phyloP scores from a whole-genome alignment of 164 flowering plant genomes.

The Brasenia schreberi region DNA sequence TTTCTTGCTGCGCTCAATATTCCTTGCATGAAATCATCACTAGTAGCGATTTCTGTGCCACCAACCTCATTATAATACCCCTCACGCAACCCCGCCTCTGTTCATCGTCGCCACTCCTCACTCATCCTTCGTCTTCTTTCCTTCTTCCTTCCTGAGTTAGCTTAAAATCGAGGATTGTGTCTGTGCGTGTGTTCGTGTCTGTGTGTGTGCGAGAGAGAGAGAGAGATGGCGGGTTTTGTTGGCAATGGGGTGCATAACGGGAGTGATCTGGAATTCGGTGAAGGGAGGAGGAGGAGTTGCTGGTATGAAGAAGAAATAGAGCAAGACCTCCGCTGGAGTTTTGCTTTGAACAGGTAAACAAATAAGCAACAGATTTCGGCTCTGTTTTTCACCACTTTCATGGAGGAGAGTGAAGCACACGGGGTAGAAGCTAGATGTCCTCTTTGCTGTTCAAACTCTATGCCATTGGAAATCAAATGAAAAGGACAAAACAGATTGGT shows the following conservation, averaged over 20 bases:
- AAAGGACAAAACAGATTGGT: neutral
- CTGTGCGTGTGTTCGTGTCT: too few relatives aligned
- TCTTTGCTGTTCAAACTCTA: neutral
- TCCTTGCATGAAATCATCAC: constrained; percentile 12
- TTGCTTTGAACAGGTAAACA: constrained; percentile 73
- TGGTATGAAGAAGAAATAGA: constrained; percentile 98
- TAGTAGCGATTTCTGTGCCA: constrained; percentile 24
- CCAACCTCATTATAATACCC: constrained; percentile 9
- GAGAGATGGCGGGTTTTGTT: neutral
- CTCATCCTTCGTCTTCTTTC: neutral
- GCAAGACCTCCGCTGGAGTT: constrained; percentile 68
- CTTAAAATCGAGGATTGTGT: too few relatives aligned
- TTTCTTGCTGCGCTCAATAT: constrained; percentile 6
- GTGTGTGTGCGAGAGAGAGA: neutral
- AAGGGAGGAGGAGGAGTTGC: constrained; percentile 63
- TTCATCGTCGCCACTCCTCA: neutral
- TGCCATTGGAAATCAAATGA: neutral
- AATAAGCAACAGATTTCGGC: neutral
- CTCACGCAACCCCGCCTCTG: constrained; percentile 2
- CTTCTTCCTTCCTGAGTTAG: neutral
- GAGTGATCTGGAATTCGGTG: constrained; percentile 13
- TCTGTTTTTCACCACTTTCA: neutral
- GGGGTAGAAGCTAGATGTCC: neutral
- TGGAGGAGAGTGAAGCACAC: neutral
- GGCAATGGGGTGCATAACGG: constrained; percentile 26